phyloP scores from a whole-genome alignment of 768 basidiomycete species.

The Suillus bovinus region DNA sequence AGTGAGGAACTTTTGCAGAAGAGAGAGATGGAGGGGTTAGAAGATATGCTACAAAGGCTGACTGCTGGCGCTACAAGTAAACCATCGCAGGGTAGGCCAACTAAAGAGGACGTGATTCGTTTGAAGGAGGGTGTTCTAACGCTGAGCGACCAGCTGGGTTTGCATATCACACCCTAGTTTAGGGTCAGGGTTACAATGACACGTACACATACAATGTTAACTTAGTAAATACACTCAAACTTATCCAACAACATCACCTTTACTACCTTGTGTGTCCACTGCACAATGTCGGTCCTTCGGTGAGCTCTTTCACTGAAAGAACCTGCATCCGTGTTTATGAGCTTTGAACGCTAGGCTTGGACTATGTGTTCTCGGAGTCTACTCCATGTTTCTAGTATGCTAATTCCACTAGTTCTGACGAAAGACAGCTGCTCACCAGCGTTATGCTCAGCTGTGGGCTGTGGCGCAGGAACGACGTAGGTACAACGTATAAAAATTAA shows the following conservation, averaged over 20 bases:
- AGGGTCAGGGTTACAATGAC: conserved; percentile 25
- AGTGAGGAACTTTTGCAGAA: conserved; percentile 48
- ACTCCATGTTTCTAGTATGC: conserved; percentile 87
- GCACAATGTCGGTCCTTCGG: conserved; percentile 30
- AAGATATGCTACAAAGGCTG: conserved; percentile 54
- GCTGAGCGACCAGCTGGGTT: conserved; percentile 33
- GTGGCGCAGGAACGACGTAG: conserved; percentile 92
- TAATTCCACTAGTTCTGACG: background rate
- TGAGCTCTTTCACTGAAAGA: conserved; percentile 3
- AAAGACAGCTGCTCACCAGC: conserved; percentile 10
- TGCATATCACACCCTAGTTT: conserved; percentile 10
- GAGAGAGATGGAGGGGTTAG: conserved; percentile 51
- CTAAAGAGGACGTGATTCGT: conserved; percentile 40
- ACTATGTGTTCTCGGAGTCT: conserved; percentile 84
- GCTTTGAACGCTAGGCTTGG: conserved; percentile 48
- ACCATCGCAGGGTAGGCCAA: conserved; percentile 28
- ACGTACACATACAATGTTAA: no score
- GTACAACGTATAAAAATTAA: conserved; percentile 19
- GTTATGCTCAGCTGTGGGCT: conserved; percentile 69
- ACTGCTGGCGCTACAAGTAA: conserved; percentile 27
- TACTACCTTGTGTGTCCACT: background rate
- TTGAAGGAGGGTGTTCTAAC: conserved; percentile 38
- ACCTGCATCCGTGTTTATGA: background rate
- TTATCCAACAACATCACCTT: background rate
- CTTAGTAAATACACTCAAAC: no score